phyloP scores from a whole-genome alignment of 805 yeast species.

The Suhomyces faveliae region DNA sequence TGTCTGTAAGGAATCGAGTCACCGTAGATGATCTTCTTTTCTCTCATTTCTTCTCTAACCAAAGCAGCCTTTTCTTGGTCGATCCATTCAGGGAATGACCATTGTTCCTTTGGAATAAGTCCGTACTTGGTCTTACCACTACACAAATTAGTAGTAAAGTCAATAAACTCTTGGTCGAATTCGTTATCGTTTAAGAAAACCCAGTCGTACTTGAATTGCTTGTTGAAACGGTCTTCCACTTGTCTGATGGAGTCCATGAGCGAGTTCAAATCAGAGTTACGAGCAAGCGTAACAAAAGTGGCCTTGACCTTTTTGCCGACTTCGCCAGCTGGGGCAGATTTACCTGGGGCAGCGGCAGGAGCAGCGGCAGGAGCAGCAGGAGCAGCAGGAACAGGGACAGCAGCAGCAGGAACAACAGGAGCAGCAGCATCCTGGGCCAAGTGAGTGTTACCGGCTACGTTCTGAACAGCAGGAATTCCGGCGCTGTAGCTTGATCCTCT shows the following conservation, averaged over 20 bases:
- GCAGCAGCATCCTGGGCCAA: conserved; percentile 4
- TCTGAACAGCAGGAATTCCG: conserved; percentile 9
- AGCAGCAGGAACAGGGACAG: conserved; percentile 1
- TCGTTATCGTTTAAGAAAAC: conserved; percentile 87
- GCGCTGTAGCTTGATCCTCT: conserved; percentile 47
- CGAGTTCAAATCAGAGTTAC: conserved; percentile 68
- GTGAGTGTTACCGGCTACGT: conserved; percentile 43
- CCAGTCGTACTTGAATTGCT: conserved; percentile 85
- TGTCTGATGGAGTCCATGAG: conserved; percentile 65
- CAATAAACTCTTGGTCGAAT: conserved; percentile 78
- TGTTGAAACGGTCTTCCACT: conserved; percentile 87
- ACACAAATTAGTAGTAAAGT: conserved; percentile 60
- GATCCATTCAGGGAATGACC: conserved; percentile 86
- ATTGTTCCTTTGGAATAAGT: conserved; percentile 74
- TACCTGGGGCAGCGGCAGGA: conserved; percentile 12
- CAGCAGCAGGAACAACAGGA: conserved; percentile 6
- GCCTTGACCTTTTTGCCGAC: conserved; percentile 54
- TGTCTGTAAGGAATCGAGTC: conserved; percentile 77
- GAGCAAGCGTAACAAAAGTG: conserved; percentile 76
- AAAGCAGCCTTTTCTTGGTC: conserved; percentile 69
- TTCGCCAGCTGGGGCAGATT: conserved; percentile 1
- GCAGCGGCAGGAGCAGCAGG: conserved; percentile 10
- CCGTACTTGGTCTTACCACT: conserved; percentile 83
- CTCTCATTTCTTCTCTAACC: conserved; percentile 58
- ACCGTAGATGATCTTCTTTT: conserved; percentile 66